Evolutionary conservation across 108 stramenopile species (phyloP), one percentile per base, ranked within the genome.

Genomic region (Nitzschia sp.): DNA sequence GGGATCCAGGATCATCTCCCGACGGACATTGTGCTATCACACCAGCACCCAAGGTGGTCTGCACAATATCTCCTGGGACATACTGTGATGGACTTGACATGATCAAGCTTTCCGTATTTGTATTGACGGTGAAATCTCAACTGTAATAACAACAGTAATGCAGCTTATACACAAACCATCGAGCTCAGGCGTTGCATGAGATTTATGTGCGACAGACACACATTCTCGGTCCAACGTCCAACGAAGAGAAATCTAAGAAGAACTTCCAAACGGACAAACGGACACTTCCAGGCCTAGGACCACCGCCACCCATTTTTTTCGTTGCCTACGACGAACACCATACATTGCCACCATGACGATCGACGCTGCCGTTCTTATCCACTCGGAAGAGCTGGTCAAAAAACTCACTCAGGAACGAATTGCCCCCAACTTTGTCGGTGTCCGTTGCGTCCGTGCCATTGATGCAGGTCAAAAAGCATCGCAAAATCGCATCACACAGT

Each of bases 31-130:
- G 20, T n/a, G 69, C 48, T 20, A 93, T 66, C 7, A 90, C 88
- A 11, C 87, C 89, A 2, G 80, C 81, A 55, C 92, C 92, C 62
- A 67, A 89, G 9, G 64, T 75, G 19, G 92, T 93, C 24, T 77
- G 71, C 39, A 93, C 89, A 14, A 85, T 76, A 65, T 89, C 87
- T 50, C 92, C 92, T 8, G 89, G 84, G 7, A 19, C 37, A 68
- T 69, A 75, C 20, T 67, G 25, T 40, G 12, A 11, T 21, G 25
- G 1, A 34, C 29, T 34, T 34, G 29, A 34, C 29, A 34, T 34
- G 29, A 34, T 34, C 29, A 34, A 34, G 29, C 29, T 34, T 1
- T 34, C 29, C 29, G 29, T 34, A 34, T 34, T 34, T 34, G 29
- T 34, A 5, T 3, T 34, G 5, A 5, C 5, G 29, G 29, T 34